Evolutionary conservation across 306 rosid species (phyloP), one percentile per base, ranked within the genome.

Genomic region (Cicer yamashitae): DNA sequence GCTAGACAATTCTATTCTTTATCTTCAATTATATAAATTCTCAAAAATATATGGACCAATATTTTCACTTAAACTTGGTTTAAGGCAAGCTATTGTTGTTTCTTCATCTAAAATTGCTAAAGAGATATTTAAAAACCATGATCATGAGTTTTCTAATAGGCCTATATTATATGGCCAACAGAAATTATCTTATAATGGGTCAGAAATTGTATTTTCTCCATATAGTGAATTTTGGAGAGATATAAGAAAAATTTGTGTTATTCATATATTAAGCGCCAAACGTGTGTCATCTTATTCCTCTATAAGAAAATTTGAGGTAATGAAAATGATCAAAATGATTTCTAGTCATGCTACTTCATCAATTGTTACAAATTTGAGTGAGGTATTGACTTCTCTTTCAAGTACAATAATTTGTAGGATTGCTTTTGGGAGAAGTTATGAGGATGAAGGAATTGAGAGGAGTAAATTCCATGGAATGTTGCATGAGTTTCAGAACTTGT

Each of bases 221-320:
- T 78, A 84, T 7, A 44, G 70, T 1, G 74, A 81, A 8, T 75
- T 59, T 56, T 86, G 87, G 93, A 79, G 85, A 73, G 86, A 82
- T 57, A 81, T 84, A 0, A 47, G 84, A 20, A 84, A 86, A 57
- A 46, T 78, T 4, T 77, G 82, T 37, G 71, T 60, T 18, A 41
- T 76, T 8, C 79, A 86, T 79, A 54, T 88, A 10, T 52, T 88
- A 7, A 77, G 76, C 12, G 12, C 67, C 0, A 84, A 57, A 40
- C 71, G 87, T 25, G 81, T 81, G 11, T 25, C 47, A 12, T 0
- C 1, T 10, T 79, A 64, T 64, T 64, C 70, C 2, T 64, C 38
- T 6, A 41, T 64, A 64, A 64, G 52, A 64, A 17, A 64, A 4
- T 41, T 9, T 64, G 70, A 64, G 70, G 38, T 64, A 13, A 64